Evolutionary conservation across 345 rosid genomes (phyloP), one percentile per base, ranked within the genome.

Genomic region (Moricandia arvensis): DNA sequence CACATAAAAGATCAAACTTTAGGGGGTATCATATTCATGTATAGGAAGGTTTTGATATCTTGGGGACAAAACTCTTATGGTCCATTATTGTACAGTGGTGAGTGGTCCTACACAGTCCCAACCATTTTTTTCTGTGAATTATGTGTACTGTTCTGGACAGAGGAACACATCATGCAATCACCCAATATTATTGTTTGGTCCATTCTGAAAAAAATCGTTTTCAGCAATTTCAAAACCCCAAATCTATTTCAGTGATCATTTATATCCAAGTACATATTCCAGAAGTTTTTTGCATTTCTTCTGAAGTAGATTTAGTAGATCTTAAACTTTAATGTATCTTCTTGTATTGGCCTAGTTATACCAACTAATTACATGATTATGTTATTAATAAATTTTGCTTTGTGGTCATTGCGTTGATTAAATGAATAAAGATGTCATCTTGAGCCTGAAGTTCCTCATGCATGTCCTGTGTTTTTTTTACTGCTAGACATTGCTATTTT

Each of bases 81-180:
- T 77, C 85, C 87, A 84, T 79, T 79, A 79, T 59, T 78, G 76
- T 54, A 43, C 43, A 62, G 83, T 80, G 85, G 89, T 83, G 53
- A 47, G 53, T 47, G 53, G 53, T 47, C 53, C 53, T 47, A 83
- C 85, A 73, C 69, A 77, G 72, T 59, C 68, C 35, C 78, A 83
- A 79, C 75, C 75, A 79, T 73, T 73, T 79, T 73, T 73, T 73
- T 79, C 71, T 73, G 41, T 78, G 77, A 72, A 77, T 77, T 77
- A 78, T 79, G 74, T 73, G 79, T 79, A 79, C 73, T 70, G 68
- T 60, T 75, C 79, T 72, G 74, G 84, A 79, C 84, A 74, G 76
- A 73, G 75, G 82, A 76, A 55, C 69, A 79, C 81, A 68, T 74
- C 66, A 73, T 73, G 66, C 79, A 68, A 63, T 43, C 60, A 16